Conservation (phyloP, 2,329 filamentous ascomycete species). For the Aulographum hederae region DNA sequence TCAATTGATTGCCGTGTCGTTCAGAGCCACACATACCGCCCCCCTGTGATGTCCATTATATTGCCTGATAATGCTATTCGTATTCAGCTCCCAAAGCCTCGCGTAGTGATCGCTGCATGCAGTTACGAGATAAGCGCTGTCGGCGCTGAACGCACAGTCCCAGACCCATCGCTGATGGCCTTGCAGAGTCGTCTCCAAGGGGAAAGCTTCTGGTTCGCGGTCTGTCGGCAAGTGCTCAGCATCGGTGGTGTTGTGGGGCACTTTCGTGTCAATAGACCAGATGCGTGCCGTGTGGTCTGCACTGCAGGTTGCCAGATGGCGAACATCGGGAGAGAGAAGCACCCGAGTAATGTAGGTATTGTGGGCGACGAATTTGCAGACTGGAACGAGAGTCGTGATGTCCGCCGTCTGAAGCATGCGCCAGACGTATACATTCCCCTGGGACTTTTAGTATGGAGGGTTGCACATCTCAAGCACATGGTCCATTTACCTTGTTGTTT, state of each 20-base stretch:
- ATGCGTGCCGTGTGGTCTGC: slow-evolving; percentile 92
- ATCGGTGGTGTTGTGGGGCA: slow-evolving; percentile 2
- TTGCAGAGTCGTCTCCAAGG: slow-evolving; percentile 69
- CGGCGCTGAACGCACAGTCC: slow-evolving; percentile 90
- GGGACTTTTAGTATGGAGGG: not conserved
- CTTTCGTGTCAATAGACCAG: slow-evolving; percentile 66
- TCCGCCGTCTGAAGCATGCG: slow-evolving; percentile 72
- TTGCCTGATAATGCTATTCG: slow-evolving; percentile 78
- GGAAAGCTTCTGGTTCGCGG: slow-evolving; percentile 39
- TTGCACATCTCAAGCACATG: not conserved
- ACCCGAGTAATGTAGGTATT: slow-evolving; percentile 86
- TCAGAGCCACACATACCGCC: slow-evolving; percentile 80
- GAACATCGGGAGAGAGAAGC: slow-evolving; percentile 80
- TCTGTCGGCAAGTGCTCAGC: slow-evolving; percentile 3
- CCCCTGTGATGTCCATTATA: slow-evolving; percentile 91
- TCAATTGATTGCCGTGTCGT: slow-evolving; percentile 39
- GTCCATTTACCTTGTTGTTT: slow-evolving; percentile 56
- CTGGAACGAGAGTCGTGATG: slow-evolving; percentile 64
- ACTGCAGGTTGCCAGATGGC: slow-evolving; percentile 83
- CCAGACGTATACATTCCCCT: slow-evolving; percentile 98
- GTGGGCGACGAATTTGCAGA: slow-evolving; percentile 80
- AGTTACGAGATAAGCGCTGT: slow-evolving; percentile 83
- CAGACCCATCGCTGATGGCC: slow-evolving; percentile 94
- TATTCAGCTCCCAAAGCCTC: slow-evolving; percentile 71
- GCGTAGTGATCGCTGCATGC: slow-evolving; percentile 91